Base-by-base conservation (phyloP, 768 basidiomycete genomes). In the Tephrocybe rancida region DNA sequence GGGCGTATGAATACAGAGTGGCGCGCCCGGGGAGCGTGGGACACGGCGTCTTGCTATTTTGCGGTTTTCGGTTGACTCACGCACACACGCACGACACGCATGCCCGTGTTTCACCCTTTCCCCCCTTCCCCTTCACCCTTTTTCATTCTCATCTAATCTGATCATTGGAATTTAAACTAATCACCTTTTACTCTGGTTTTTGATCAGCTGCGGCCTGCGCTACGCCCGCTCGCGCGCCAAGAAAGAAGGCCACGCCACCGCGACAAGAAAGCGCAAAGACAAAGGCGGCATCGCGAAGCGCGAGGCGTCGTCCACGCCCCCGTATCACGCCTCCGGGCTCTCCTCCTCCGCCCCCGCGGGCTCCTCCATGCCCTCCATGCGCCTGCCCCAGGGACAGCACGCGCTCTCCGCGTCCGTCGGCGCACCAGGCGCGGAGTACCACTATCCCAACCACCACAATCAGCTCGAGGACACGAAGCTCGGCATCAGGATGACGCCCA, bases 211-310 rank as follows among this genome's bases (percentile, higher is more conserved):
- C 67, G 92, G 92, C 21, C 78, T 95, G 56, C 85, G 92, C 42
- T 94, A 85, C 69, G 91, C 92, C 56, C 87, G 92, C 52, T 90
- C 90, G 48, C 83, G 89, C 63, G 92, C 92, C 52, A 95, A 95
- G 74, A 91, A 91, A 67, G 90, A 90, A 71, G 92, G 87, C 16
- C 76, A 81, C 60, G 72, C 73, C 54, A 72, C 72, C 16, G 58
- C 75, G 10, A 79, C 83, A 65, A 83, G 88, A 32, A 77, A 83
- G 54, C 79, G 84, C 53, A 88, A 89, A 69, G 87, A 89, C 48
- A 87, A 87, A 60, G 50, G 50, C 1, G 69, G 66, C 10, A 51
- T 70, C 24, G 54, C 61, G 18, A 80, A 79, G 56, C 70, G 83
- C 45, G 75, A 76, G 19, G 50, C 54, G 2, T 74, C 75, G 11